Conservation (phyloP, 768 basidiomycete genomes). For the Clathrus columnatus region DNA sequence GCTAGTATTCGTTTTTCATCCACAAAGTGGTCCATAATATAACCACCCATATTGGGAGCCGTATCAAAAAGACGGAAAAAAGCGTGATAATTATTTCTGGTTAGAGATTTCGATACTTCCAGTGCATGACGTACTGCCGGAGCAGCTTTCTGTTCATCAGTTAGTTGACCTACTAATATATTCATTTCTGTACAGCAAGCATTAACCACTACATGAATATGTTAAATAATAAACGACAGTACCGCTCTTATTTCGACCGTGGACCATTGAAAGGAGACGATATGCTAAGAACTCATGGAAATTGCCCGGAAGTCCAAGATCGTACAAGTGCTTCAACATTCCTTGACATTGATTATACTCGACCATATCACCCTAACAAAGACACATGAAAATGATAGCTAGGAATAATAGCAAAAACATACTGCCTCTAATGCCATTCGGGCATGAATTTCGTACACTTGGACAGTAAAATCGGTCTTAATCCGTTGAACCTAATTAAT, state of each 20-base stretch:
- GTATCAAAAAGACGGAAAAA: conserved; percentile 77
- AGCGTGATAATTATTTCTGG: conserved; percentile 90
- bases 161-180: conserved; percentile 95
- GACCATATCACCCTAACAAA: conserved; percentile 79
- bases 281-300: conserved; percentile 96
- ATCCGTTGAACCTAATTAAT: conserved; percentile 87
- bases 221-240: conserved; percentile 24
- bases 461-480: conserved; percentile 95
- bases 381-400: conserved; percentile 2
- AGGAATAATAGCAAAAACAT: conserved; percentile 22
- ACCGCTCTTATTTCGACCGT: conserved; percentile 93
- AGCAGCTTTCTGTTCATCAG: conserved; percentile 78
- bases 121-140: conserved; percentile 82
- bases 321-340: conserved; percentile 82
- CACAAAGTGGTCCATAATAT: conserved; percentile 99
- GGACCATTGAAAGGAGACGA: conserved; percentile 90
- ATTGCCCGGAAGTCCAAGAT: conserved; percentile 85
- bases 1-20: conserved; percentile 82
- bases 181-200: conserved; percentile 67
- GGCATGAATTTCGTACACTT: conserved; percentile 97
- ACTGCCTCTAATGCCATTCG: conserved; percentile 93
- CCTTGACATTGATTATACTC: conserved; percentile 99
- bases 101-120: conserved; percentile 76
- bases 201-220: conserved; percentile 6
- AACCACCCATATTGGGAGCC: conserved; percentile 95